Conservation (phyloP, 176 grass and related monocot species). For the Raddia guianensis region DNA sequence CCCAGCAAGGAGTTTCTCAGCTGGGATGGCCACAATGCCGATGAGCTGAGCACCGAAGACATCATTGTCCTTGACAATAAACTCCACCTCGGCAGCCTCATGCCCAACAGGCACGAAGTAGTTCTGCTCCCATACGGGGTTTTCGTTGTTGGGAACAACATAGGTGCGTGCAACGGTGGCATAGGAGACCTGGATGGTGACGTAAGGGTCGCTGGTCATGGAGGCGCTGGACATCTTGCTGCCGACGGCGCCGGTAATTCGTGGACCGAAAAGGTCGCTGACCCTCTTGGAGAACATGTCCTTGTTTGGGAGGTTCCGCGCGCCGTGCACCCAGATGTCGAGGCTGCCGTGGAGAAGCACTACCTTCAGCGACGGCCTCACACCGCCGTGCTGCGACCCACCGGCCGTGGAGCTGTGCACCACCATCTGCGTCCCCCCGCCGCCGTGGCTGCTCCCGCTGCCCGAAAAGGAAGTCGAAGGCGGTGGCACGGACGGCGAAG, state of each 20-base stretch:
- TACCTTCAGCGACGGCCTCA: conserved; percentile 67
- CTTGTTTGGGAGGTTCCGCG: conserved; percentile 74
- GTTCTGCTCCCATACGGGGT: conserved; percentile 80
- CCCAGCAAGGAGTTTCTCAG: conserved; percentile 52
- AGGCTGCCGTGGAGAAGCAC: conserved; percentile 85
- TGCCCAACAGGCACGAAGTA: conserved; percentile 77
- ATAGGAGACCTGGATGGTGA: conserved; percentile 55
- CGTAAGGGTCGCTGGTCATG: conserved; percentile 87
- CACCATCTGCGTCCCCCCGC: conserved; percentile 52
- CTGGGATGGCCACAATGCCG: conserved; percentile 52
- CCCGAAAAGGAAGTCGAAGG: conserved; percentile 28
- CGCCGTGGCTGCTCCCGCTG: conserved; percentile 34
- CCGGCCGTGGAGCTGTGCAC: conserved; percentile 25
- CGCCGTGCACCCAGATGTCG: conserved; percentile 68
- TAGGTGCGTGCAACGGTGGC: conserved; percentile 68
- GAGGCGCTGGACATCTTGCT: conserved; percentile 45
- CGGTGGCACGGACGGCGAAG: conserved; percentile 37
- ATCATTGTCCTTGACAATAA: conserved; percentile 83
- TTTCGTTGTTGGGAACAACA: conserved; percentile 74
- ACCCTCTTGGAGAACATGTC: conserved; percentile 84
- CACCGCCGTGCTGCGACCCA: conserved; percentile 39
- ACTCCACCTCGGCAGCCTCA: conserved; percentile 63
- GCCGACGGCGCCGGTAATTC: conserved; percentile 44
- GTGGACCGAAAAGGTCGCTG: conserved; percentile 48
- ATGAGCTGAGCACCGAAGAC: conserved; percentile 76